Percentiles rank a stretch among this genome's conserved stretches.
Evolutionary conservation across 306 rosid species (phyloP).

Genomic region (Albizia julibrissin): DNA sequence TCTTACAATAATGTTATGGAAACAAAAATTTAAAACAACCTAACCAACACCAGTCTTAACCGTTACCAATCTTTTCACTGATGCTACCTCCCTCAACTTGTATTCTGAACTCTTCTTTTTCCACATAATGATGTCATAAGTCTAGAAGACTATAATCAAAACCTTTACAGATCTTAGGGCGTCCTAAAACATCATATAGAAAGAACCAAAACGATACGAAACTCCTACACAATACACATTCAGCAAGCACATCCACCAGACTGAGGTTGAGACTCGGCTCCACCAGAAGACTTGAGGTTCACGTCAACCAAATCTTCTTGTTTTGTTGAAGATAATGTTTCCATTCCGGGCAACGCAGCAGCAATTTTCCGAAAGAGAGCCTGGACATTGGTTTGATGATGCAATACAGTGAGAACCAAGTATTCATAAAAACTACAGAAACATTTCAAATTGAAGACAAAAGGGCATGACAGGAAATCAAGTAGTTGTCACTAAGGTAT

Average conservation of each 20-base stretch:
- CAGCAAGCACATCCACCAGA: slow-evolving; percentile 76
- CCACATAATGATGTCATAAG: slow-evolving; percentile 30
- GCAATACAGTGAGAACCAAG: slow-evolving; percentile 25
- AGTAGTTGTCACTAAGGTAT: not conserved
- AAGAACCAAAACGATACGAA: slow-evolving; percentile 37
- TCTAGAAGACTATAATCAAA: slow-evolving; percentile 38
- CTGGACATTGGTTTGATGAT: slow-evolving; percentile 42
- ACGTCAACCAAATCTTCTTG: slow-evolving; percentile 96
- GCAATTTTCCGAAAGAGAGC: slow-evolving; percentile 91
- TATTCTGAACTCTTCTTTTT: slow-evolving; percentile 22
- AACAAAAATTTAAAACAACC: slow-evolving; percentile 32
- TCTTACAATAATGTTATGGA: not conserved
- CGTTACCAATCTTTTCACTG: slow-evolving; percentile 7
- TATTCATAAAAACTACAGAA: not conserved
- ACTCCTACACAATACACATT: slow-evolving; percentile 32
- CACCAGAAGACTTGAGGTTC: slow-evolving; percentile 69
- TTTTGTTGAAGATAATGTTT: slow-evolving; percentile 78
- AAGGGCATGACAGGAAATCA: not conserved
- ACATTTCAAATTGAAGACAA: not conserved
- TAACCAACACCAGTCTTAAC: slow-evolving; percentile 1
- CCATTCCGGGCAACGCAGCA: slow-evolving; percentile 94
- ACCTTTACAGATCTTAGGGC: slow-evolving; percentile 46
- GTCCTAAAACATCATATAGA: slow-evolving; percentile 35
- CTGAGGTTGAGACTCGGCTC: slow-evolving; percentile 57
- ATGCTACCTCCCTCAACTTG: slow-evolving; percentile 31